Evolutionary conservation across 1,284 basidiomycete genomes (phyloP), one percentile per base, ranked within the genome.

Genomic region (Irpex sp.): DNA sequence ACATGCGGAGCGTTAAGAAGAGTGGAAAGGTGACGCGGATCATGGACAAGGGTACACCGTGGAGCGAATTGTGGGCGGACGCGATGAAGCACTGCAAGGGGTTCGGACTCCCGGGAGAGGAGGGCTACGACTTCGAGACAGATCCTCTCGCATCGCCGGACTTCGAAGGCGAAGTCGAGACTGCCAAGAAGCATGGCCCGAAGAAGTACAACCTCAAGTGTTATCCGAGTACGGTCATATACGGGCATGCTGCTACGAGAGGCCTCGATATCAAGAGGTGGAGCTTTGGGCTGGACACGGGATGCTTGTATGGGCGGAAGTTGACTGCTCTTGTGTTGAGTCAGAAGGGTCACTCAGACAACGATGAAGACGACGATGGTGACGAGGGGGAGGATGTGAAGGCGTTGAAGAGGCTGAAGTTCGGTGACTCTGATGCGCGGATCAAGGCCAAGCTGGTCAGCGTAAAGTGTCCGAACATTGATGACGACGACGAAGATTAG

Each of bases 201-300:
- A 42, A 49, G 72, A 73, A 60, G 72, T 74, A 20, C 64, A 78
- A 78, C 32, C 78, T 93, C 7, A 88, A 88, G 3, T 97, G 96
- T 78, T 88, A 90, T 75, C 94, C 95, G 3, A 87, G 91, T 0
- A 94, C 89, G 32, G 90, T 96, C 18, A 82, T 97, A 7, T 97
- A 96, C 78, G 96, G 95, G 0, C 96, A 97, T 77, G 87, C 93
- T 6, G 95, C 96, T 4, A 83, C 87, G 3, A 85, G 94, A 22
- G 94, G 94, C 18, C 84, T 97, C 9, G 94, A 96, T 78, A 82
- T 95, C 75, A 92, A 93, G 74, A 85, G 92, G 42, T 96, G 93
- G 92, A 89, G 90, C 2, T 84, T 96, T 71, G 96, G 96, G 1
- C 80, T 97, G 56, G 96, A 97, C 79, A 88, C 93, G 0, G 96